A percentile compares a stretch with the other conserved stretches of the same genome.
These are phyloP conservation scores for Bruguiera sexangula DNA, from an alignment of 345 rosid genomes.

Conservation along the genomic window DNA sequence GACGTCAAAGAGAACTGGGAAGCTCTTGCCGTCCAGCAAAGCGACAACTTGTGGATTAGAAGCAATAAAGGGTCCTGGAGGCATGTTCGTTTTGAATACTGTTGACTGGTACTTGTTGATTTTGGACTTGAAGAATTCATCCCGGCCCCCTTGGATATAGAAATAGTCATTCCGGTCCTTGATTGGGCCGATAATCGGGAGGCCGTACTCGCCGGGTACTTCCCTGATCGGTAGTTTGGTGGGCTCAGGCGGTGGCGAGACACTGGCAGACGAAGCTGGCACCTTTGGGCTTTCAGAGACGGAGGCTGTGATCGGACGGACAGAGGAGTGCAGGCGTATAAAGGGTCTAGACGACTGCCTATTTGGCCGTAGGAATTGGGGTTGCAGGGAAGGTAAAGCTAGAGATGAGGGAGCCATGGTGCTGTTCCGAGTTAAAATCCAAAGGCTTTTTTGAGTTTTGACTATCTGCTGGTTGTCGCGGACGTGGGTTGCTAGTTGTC, in stretches of 20 bases:
- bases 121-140: conserved; percentile 67
- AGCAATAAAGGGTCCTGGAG: conserved; percentile 76
- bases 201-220: conserved; percentile 73
- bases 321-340: conserved; percentile 1
- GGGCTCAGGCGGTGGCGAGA: conserved; percentile 14
- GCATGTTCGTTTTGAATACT: conserved; percentile 66
- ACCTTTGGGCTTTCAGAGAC: conserved; percentile 35
- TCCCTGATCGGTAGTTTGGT: conserved; percentile 51
- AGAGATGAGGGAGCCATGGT: conserved; percentile 36
- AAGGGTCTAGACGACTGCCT: conserved; percentile 5
- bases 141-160: conserved; percentile 67
- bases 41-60: conserved; percentile 59
- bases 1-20: conserved; percentile 72
- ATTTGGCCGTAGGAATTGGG: conserved; percentile 1
- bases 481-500: background rate
- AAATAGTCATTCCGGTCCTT: conserved; percentile 71
- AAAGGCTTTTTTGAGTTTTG: background rate
- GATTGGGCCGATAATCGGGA: conserved; percentile 73
- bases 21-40: conserved; percentile 88
- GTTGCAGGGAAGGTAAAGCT: conserved; percentile 28
- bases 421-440: background rate
- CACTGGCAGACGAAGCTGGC: background rate
- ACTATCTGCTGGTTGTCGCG: background rate
- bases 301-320: conserved; percentile 37
- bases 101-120: conserved; percentile 68